Base-by-base conservation (phyloP, 495 filamentous ascomycete species). In the Aspergillus olivimuriae region DNA sequence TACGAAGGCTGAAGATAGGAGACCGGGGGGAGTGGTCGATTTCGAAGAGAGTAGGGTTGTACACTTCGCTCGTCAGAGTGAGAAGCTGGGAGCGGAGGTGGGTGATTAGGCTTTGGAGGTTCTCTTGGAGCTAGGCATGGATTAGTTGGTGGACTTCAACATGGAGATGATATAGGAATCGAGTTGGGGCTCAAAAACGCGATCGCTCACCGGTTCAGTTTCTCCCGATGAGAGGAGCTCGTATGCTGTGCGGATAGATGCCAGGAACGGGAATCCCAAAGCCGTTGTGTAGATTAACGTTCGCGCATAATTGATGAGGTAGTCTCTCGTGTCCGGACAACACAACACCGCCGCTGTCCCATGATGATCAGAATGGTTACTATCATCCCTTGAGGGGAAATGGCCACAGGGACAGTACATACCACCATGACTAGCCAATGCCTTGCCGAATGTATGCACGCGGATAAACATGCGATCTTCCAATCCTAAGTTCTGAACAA, bases 391-490 rank as follows among this genome's bases (percentile, higher is more conserved):
- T 5, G 10, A 18, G 8, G 10, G 11, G 35, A 31, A 39, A n/a
- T 50, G 34, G 22, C 44, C 18, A 19, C 71, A 15, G 51, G 34
- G 22, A 46, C 16, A 19, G 70, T 47, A 66, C n/a, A n/a, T n/a
- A 87, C 83, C 86, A 60, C 86, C 86, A 35, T 81, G 74, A 47
- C 81, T 82, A 12, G 76, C 81, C 46, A 91, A 58, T 2, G 83
- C 81, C 55, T 90, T 92, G 3, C 86, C 84, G 67, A 87, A 89
- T 1, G 83, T 87, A 57, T 88, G 75, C 10, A 88, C 68, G 17
- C 86, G 60, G 4, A 85, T 77, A 65, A 83, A 83, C 30, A 89
- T 71, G 17, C 69, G 64, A 9, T 78, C 55, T 55, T 89, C 78
- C n/a, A 89, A 50, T 0, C 78, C 82, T 11, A 86, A 60, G 20